These are phyloP conservation scores for Leccinum subgranulosum DNA, from an alignment of 768 basidiomycete genomes.

Conservation along the genomic window DNA sequence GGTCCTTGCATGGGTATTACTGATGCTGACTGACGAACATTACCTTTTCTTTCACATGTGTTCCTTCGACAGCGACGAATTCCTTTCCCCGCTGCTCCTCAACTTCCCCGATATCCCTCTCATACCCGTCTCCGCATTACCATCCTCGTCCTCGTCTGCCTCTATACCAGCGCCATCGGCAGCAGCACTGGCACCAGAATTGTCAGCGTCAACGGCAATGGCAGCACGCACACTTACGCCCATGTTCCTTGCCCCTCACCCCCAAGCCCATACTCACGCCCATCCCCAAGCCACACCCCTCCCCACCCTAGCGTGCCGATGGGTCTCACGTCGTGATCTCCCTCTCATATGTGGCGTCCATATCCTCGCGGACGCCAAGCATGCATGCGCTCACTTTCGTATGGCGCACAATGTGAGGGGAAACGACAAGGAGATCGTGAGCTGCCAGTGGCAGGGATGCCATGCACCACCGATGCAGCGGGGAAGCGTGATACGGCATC, in stretches of 20 bases:
- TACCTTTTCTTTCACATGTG: background rate
- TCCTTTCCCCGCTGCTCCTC: constrained; percentile 10
- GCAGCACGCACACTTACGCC: background rate
- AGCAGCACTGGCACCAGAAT: too few relatives aligned
- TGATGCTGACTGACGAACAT: background rate
- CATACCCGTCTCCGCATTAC: background rate
- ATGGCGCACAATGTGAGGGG: constrained; percentile 14
- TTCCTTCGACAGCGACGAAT: constrained; percentile 12
- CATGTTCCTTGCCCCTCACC: background rate
- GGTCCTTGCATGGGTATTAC: background rate
- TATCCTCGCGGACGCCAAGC: constrained; percentile 8
- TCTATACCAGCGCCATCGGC: background rate
- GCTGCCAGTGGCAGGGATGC: constrained; percentile 14
- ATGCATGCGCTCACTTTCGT: constrained; percentile 12
- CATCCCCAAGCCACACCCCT: background rate
- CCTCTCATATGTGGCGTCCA: constrained; percentile 5
- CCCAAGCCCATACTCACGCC: background rate
- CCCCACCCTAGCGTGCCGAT: constrained; percentile 6
- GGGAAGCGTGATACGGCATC: constrained; percentile 17
- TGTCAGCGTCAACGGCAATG: background rate
- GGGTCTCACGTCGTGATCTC: constrained; percentile 1
- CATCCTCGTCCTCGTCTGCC: background rate
- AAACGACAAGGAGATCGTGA: constrained; percentile 12
- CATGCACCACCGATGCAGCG: constrained; percentile 19
- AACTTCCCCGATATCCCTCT: background rate